phyloP scores from a whole-genome alignment of 169 alveolate species.

The Plasmodium vivax region DNA sequence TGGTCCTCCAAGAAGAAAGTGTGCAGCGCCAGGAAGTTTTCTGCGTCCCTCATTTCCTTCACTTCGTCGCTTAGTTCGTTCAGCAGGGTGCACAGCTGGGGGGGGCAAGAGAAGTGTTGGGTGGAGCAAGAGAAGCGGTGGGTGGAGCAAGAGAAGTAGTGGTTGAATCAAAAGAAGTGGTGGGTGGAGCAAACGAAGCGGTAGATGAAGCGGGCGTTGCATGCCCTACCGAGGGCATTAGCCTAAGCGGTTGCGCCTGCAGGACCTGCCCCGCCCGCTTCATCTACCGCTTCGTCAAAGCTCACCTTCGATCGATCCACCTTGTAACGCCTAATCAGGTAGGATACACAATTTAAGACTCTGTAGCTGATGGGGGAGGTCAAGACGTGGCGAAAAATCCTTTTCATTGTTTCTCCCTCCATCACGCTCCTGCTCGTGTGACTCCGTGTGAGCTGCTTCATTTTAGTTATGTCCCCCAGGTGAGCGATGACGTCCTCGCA shows the following conservation, averaged over 20 bases:
- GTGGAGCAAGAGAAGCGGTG: neutral
- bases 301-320: neutral
- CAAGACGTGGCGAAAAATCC: constrained; percentile 13
- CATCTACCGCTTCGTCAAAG: too few species aligned
- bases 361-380: constrained; percentile 12
- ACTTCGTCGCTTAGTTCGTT: constrained; percentile 39
- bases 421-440: neutral
- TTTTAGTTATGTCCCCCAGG: constrained; percentile 7
- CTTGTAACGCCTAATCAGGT: constrained; percentile 24
- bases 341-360: constrained; percentile 17
- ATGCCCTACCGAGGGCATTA: too few species aligned
- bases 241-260: too few species aligned
- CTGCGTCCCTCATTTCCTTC: constrained; percentile 20
- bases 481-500: constrained; percentile 6
- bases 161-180: too few species aligned
- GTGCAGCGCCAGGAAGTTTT: constrained; percentile 21
- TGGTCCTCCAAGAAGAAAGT: constrained; percentile 56
- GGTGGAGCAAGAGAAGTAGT: neutral
- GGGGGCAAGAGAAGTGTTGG: neutral
- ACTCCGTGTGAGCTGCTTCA: constrained; percentile 16
- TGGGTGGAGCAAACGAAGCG: neutral
- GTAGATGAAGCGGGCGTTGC: too few species aligned
- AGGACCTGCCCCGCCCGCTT: too few species aligned
- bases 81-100: constrained; percentile 34
- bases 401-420: constrained; percentile 25